Percentiles rank a stretch among this genome's conserved stretches.
These are phyloP conservation scores for Citrus inodora DNA, from an alignment of 345 rosid genomes.

Conservation along the genomic window DNA sequence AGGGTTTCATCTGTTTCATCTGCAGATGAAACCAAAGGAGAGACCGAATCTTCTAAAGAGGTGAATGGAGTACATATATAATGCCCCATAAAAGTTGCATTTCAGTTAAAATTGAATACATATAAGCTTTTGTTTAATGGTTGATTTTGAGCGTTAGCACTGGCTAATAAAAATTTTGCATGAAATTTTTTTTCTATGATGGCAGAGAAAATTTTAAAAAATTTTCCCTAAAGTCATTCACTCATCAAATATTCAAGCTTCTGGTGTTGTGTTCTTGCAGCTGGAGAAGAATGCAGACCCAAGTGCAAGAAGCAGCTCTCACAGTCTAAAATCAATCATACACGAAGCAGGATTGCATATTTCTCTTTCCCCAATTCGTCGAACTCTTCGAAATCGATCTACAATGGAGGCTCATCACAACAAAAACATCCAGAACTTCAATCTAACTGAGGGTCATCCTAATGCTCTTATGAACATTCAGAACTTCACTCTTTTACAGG, in stretches of 20 bases:
- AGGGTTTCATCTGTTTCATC: not conserved
- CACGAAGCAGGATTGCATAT: constrained; percentile 11
- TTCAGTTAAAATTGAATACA: not conserved
- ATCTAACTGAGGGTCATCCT: constrained; percentile 56
- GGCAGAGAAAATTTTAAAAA: not conserved
- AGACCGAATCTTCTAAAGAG: constrained; percentile 44
- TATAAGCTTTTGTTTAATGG: not conserved
- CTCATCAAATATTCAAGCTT: not conserved
- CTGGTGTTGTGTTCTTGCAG: not conserved
- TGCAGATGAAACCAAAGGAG: constrained; percentile 18
- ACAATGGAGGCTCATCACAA: constrained; percentile 48
- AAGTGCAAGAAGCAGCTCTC: constrained; percentile 31
- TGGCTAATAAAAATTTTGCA: not conserved
- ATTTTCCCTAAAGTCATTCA: not conserved
- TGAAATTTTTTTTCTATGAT: not conserved
- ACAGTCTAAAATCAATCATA: constrained; percentile 15
- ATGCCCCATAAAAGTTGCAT: not conserved
- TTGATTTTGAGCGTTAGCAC: not conserved
- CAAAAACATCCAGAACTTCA: constrained; percentile 45
- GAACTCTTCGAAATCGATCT: not conserved
- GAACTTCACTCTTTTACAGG: constrained; percentile 48
- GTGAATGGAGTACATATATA: constrained; percentile 14
- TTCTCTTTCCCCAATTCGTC: constrained; percentile 40
- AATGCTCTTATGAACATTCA: constrained; percentile 56
- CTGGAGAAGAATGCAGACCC: constrained; percentile 33